Percentiles rank a stretch among this genome's conserved stretches.
phyloP scores from a whole-genome alignment of 2,329 filamentous ascomycete genomes.

The Paraconiothyrium brasiliense region DNA sequence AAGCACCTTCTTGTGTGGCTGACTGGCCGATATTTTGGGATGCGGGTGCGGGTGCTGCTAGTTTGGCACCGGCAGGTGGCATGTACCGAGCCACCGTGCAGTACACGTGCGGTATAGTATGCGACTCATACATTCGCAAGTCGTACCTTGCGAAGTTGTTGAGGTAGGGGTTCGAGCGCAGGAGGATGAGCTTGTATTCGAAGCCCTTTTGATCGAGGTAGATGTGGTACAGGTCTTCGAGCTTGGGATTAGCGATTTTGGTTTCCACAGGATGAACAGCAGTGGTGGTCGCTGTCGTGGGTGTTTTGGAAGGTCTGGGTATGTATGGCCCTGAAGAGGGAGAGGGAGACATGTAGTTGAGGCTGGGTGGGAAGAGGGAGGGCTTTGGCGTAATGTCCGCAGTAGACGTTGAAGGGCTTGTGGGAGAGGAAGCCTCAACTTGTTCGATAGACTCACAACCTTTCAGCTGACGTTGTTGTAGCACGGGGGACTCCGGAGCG shows the following conservation, averaged over 20 bases:
- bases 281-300: constrained; percentile 12
- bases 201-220: constrained; percentile 72
- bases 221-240: constrained; percentile 63
- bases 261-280: background rate
- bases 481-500: background rate
- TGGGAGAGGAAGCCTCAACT: background rate
- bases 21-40: constrained; percentile 19
- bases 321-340: background rate
- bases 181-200: constrained; percentile 69
- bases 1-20: constrained; percentile 10
- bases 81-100: constrained; percentile 40
- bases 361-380: constrained; percentile 9
- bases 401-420: background rate
- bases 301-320: constrained; percentile 5
- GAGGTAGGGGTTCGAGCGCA: constrained; percentile 59
- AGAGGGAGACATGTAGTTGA: constrained; percentile 8
- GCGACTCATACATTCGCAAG: constrained; percentile 45
- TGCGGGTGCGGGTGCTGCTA: background rate
- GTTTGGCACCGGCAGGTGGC: constrained; percentile 20
- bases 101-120: constrained; percentile 43
- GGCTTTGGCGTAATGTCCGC: background rate
- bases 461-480: background rate
- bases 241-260: constrained; percentile 36
- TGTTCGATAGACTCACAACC: background rate
- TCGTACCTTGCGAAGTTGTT: constrained; percentile 65